Evolutionary conservation across 495 filamentous ascomycete species (phyloP), one percentile per base, ranked within the genome.

Genomic region (Penicillium canescens): DNA sequence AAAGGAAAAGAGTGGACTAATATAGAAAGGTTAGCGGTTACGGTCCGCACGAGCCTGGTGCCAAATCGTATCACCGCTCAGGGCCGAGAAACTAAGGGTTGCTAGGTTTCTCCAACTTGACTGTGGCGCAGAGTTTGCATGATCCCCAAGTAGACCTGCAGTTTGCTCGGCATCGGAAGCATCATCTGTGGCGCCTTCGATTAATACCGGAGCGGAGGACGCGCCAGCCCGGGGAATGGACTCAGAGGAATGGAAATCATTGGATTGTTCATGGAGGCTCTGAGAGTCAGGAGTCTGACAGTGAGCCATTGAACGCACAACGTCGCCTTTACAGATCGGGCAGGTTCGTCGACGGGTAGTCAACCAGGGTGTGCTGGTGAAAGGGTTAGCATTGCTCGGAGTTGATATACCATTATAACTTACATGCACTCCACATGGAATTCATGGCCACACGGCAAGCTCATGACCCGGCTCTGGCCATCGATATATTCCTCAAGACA

Each of bases 401-500:
- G 3, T 13, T 36, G 12, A 33, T 36, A 21, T 9, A 16, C 26
- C 14, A n/a, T 34, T 35, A 35, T 49, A 33, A 87, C 93, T 88
- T 80, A 97, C 92, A 98, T 98, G 92, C 94, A 98, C 61, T 94
- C 92, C 34, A 78, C 93, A 68, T 98, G 94, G 70, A 98, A 98
- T 63, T 98, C 94, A 66, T 98, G 94, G 20, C 94, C 94, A 72
- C 94, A 98, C n/a, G 94, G 94, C 46, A 98, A 74, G 59, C 90
- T 96, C 94, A 98, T 98, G 14, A 98, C 95, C 52, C 83, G 78
- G 66, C 91, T 96, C 60, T 98, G 85, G 26, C 94, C 93, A 68
- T 97, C 95, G 14, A 96, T 78, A 68, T 98, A 98, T 62, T 98
- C 95, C 71, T 98, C 94, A 44, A 98, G 75, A 57, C 94, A 98